Conservation (phyloP, 192 early-diverging fungal genomes). For the Dimargaris xerosporica region DNA sequence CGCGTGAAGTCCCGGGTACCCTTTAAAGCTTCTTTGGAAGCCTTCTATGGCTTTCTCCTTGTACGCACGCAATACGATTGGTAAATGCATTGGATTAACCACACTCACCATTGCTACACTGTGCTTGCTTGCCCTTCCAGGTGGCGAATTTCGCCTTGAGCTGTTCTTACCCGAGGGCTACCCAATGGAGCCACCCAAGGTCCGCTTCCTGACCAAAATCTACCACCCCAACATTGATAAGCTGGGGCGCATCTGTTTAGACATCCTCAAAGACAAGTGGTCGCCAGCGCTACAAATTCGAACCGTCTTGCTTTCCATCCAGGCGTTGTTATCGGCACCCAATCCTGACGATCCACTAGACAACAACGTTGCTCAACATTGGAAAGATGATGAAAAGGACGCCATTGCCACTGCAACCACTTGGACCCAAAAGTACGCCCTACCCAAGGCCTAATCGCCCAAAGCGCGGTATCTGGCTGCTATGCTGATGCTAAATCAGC, state of each 20-base stretch:
- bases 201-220: conserved; percentile 94
- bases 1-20: too few relatives aligned
- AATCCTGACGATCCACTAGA: conserved; percentile 98
- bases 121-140: conserved; percentile 38
- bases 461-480: too few relatives aligned
- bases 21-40: too few relatives aligned
- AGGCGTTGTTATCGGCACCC: conserved; percentile 89
- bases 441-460: background rate
- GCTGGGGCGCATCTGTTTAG: conserved; percentile 91
- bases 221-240: conserved; percentile 99
- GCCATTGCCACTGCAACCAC: conserved; percentile 65
- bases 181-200: conserved; percentile 97
- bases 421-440: conserved; percentile 18
- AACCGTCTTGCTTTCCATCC: conserved; percentile 92
- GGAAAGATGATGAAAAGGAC: conserved; percentile 91
- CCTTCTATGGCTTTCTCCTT: too few relatives aligned
- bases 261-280: conserved; percentile 99
- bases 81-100: too few relatives aligned
- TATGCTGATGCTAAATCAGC: too few relatives aligned
- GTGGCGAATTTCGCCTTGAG: conserved; percentile 85
- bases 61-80: too few relatives aligned
- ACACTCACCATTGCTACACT: too few relatives aligned
- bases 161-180: conserved; percentile 95
- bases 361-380: conserved; percentile 97
- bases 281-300: conserved; percentile 96